phyloP scores from a whole-genome alignment of 768 basidiomycete species.

The Lactifluus volemus region DNA sequence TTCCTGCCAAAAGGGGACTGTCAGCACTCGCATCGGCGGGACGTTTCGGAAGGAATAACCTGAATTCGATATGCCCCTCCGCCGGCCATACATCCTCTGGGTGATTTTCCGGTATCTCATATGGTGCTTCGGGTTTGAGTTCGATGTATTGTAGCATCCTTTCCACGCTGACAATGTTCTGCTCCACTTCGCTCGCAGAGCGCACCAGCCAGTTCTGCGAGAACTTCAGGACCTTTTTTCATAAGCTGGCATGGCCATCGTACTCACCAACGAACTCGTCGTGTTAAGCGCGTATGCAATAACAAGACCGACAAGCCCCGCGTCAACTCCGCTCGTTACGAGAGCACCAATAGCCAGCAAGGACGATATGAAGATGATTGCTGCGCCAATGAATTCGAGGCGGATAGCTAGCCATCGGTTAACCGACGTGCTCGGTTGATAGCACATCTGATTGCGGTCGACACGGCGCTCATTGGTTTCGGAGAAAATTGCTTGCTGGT shows the following conservation, averaged over 20 bases:
- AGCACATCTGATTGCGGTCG: slow-evolving; percentile 80
- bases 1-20: slow-evolving; percentile 30
- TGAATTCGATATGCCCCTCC: slow-evolving; percentile 64
- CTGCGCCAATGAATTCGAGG: slow-evolving; percentile 74
- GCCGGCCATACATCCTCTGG: slow-evolving; percentile 61
- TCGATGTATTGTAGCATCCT: slow-evolving; percentile 77
- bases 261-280: slow-evolving; percentile 66
- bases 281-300: slow-evolving; percentile 79
- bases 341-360: slow-evolving; percentile 58
- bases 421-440: slow-evolving; percentile 49
- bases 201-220: slow-evolving; percentile 73
- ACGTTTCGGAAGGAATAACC: slow-evolving; percentile 32
- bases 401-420: slow-evolving; percentile 83
- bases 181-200: slow-evolving; percentile 80
- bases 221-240: not conserved
- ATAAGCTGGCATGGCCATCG: not conserved
- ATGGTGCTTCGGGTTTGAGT: slow-evolving; percentile 64
- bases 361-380: slow-evolving; percentile 70
- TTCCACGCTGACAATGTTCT: slow-evolving; percentile 85
- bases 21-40: not conserved
- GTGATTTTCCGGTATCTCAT: slow-evolving; percentile 51
- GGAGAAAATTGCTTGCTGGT: slow-evolving; percentile 59
- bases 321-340: slow-evolving; percentile 71
- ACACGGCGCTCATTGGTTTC: slow-evolving; percentile 62
- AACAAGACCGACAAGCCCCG: slow-evolving; percentile 80